phyloP scores from a whole-genome alignment of 345 rosid species.

The Camelina sativa region DNA sequence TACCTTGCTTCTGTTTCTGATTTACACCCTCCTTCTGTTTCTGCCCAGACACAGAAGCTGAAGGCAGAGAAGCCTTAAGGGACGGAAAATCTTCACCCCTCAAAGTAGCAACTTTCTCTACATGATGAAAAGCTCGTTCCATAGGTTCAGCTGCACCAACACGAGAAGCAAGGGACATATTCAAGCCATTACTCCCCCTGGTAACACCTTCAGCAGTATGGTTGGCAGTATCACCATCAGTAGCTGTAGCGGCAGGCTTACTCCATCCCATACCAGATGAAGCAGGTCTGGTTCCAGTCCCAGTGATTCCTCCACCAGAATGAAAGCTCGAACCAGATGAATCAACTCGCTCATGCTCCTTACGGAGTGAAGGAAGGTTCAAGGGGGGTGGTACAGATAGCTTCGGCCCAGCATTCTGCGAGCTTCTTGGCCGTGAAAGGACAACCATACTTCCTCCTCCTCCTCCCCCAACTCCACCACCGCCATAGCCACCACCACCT shows the following conservation, averaged over 20 bases:
- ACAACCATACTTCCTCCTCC: conserved; percentile 74
- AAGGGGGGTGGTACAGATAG: conserved; percentile 99
- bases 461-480: conserved; percentile 46
- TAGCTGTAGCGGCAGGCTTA: conserved; percentile 62
- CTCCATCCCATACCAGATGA: conserved; percentile 92
- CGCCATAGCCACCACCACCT: conserved; percentile 49
- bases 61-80: conserved; percentile 73
- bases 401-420: conserved; percentile 88
- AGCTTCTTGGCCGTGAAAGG: conserved; percentile 90
- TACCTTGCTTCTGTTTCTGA: conserved; percentile 69
- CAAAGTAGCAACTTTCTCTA: conserved; percentile 69
- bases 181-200: conserved; percentile 51
- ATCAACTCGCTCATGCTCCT: conserved; percentile 90
- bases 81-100: conserved; percentile 98
- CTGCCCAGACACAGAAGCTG: conserved; percentile 55
- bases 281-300: conserved; percentile 73
- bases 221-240: conserved; percentile 53
- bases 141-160: conserved; percentile 49
- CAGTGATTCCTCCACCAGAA: conserved; percentile 70
- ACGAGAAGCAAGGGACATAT: conserved; percentile 59
- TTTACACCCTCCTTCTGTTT: conserved; percentile 74
- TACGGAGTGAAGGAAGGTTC: conserved; percentile 91
- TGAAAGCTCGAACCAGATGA: conserved; percentile 61
- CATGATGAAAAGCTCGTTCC: conserved; percentile 35
- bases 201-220: conserved; percentile 53